Evolutionary conservation across 208 protist genomes (phyloP), one percentile per base, ranked within the genome.

Genomic region (Porcisia hertigi): DNA sequence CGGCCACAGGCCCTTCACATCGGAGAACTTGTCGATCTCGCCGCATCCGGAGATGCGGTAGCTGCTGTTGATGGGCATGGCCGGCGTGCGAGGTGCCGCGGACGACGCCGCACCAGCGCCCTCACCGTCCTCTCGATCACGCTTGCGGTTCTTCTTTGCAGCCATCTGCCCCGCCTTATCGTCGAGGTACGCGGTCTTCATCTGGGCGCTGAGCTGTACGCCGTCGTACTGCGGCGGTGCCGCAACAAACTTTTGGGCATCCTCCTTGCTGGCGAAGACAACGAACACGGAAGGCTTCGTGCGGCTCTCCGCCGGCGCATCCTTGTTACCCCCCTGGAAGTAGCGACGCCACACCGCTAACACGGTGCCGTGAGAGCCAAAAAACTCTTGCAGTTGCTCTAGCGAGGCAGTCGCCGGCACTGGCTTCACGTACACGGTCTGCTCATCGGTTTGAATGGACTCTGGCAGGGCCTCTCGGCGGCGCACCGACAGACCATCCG

Each of bases 341-440:
- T 94, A 93, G 76, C 92, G 92, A 66, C 92, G 90, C 92, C 92
- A 97, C 49, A 97, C 85, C 43, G 92, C 92, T 60, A 89, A 83
- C 66, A 97, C 93, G 20, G 66, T 94, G 69, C 91, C 93, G 79
- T 91, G 72, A 69, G 87, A 41, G 23, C 74, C 81, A 63, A 97
- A 97, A 83, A 97, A 96, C 12, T 54, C 81, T 41, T 81, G 87
- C 55, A 97, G 85, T 67, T 97, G 79, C 78, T 97, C 91, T 7
- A 96, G 81, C 3, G 93, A 86, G 9, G 91, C 81, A n/a, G 83
- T 78, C n/a, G 85, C 71, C 3, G 91, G 91, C 47, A 97, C 76
- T 5, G 93, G 93, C 80, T 93, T 93, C 45, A 95, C 93, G 80
- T 96, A 97, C 30, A 95, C 87, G 23, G 93, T 97, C 81, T 92